These are phyloP conservation scores for Clarireedia paspali DNA, from an alignment of 2,329 filamentous ascomycete species.

Conservation along the genomic window DNA sequence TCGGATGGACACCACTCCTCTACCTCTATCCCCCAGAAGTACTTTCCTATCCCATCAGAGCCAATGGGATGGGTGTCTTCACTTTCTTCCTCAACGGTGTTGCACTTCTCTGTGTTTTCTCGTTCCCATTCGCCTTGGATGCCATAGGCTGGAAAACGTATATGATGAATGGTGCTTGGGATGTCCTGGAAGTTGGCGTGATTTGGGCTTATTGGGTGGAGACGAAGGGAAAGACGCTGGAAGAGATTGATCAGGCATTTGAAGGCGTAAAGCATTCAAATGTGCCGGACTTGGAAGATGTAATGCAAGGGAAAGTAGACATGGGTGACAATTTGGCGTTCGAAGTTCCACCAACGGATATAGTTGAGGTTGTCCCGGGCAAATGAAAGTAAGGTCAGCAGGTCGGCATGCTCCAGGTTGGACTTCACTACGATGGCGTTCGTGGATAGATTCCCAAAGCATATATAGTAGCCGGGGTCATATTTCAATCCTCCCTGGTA, in stretches of 20 bases:
- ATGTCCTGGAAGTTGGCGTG: slow-evolving; percentile 7
- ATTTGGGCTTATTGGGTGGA: slow-evolving; percentile 28
- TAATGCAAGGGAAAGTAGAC: background rate
- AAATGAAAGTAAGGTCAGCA: background rate
- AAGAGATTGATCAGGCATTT: slow-evolving; percentile 32
- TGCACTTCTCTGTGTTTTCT: slow-evolving; percentile 32
- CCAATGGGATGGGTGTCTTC: slow-evolving; percentile 38
- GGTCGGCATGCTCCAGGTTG: background rate
- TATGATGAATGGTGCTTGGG: slow-evolving; percentile 34
- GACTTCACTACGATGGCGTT: background rate
- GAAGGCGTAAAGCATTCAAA: slow-evolving; percentile 21
- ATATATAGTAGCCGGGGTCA: no score
- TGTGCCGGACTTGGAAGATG: slow-evolving; percentile 13
- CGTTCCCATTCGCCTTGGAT: slow-evolving; percentile 35
- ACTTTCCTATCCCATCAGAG: slow-evolving; percentile 40
- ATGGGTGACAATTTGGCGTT: background rate
- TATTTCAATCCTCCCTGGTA: no score
- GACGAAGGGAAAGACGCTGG: slow-evolving; percentile 31
- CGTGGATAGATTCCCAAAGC: no score
- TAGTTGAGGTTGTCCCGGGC: background rate
- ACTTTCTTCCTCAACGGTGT: slow-evolving; percentile 27
- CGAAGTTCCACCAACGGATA: background rate
- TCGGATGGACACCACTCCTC: slow-evolving; percentile 43
- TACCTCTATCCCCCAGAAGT: slow-evolving; percentile 43
- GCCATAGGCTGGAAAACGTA: slow-evolving; percentile 41